Evolutionary conservation across 1,284 basidiomycete species (phyloP).

Genomic region (Ustilago bromivora): DNA sequence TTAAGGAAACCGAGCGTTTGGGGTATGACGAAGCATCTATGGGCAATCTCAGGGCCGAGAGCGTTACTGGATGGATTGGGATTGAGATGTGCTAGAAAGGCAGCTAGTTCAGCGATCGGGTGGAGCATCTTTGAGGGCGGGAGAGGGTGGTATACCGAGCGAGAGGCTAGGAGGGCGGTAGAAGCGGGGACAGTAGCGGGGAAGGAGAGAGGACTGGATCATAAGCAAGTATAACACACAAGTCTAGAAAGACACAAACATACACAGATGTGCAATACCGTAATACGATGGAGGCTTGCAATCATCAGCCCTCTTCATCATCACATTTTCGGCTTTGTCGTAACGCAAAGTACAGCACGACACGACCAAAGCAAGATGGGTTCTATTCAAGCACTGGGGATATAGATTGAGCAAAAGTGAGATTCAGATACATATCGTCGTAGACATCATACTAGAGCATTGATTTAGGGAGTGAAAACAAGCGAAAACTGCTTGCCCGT

Average conservation of each 20-base stretch:
- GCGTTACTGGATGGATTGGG: conserved; percentile 65
- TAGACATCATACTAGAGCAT: neutral
- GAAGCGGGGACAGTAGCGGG: too few species aligned
- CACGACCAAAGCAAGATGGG: too few species aligned
- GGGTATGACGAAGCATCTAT: conserved; percentile 49
- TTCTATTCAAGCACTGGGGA: neutral
- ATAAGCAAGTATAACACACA: conserved; percentile 21
- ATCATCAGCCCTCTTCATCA: neutral
- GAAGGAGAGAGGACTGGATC: conserved; percentile 3
- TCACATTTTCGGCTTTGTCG: neutral
- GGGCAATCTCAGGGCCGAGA: conserved; percentile 35
- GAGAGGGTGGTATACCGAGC: conserved; percentile 47
- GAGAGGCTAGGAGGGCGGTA: conserved; percentile 21
- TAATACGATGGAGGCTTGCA: neutral
- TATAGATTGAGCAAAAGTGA: conserved; percentile 3
- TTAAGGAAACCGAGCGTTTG: conserved; percentile 25
- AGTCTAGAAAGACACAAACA: neutral
- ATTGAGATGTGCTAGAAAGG: conserved; percentile 65
- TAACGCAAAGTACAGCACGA: too few species aligned
- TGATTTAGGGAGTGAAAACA: conserved; percentile 38
- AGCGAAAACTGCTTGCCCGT: conserved; percentile 55
- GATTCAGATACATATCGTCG: neutral
- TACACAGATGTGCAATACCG: conserved; percentile 13
- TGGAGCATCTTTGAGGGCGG: conserved; percentile 68
- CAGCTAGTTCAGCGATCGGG: conserved; percentile 65